phyloP scores from a whole-genome alignment of 306 rosid species.

The Canavalia gladiata region DNA sequence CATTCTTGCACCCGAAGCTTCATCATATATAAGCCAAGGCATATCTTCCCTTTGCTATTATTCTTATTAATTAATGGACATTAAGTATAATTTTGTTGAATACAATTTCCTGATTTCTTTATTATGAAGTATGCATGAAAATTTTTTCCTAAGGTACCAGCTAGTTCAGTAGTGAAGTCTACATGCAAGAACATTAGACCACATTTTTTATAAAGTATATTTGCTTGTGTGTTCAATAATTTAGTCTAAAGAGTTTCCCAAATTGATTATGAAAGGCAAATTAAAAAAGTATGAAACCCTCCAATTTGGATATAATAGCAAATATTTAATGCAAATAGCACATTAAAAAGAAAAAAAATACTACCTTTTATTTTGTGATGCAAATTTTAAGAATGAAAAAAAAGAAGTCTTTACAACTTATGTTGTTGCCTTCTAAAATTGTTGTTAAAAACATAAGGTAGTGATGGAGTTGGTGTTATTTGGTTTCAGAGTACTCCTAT shows the following conservation, averaged over 20 bases:
- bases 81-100: neutral
- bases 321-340: too few species aligned
- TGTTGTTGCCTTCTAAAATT: neutral
- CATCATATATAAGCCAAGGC: conserved; percentile 26
- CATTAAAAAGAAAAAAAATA: too few species aligned
- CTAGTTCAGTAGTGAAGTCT: conserved; percentile 3
- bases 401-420: neutral
- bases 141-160: neutral
- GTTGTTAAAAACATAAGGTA: neutral
- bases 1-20: conserved; percentile 16
- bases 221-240: neutral
- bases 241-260: too few species aligned
- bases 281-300: too few species aligned
- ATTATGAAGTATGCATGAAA: neutral
- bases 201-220: neutral
- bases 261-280: too few species aligned
- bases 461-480: neutral
- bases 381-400: neutral
- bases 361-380: neutral
- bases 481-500: conserved; percentile 63
- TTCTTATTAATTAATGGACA: neutral
- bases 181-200: neutral
- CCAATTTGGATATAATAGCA: too few species aligned
- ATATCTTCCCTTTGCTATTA: conserved; percentile 6
- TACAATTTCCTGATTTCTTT: neutral